A percentile compares a stretch with the other conserved stretches of the same genome.
Evolutionary conservation across 495 filamentous ascomycete species (phyloP).

Genomic region (Cercophora newfieldiana): DNA sequence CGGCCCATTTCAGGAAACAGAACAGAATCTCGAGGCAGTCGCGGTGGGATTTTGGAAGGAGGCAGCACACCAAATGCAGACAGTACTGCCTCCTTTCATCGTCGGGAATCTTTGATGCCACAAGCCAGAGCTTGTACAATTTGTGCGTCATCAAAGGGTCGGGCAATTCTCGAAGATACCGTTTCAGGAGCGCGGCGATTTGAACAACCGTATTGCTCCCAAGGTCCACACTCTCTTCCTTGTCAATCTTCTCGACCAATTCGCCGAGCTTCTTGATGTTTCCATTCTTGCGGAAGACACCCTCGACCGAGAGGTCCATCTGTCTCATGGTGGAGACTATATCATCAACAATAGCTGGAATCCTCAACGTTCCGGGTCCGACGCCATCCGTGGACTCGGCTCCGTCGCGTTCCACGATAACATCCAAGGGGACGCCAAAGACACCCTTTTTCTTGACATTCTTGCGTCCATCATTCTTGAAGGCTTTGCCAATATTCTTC

Average conservation of each 20-base stretch:
- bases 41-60: constrained; percentile 88
- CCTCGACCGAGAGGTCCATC: constrained; percentile 99
- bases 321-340: constrained; percentile 90
- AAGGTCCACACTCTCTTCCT: constrained; percentile 77
- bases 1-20: constrained; percentile 95
- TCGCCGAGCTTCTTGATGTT: constrained; percentile 91
- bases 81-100: constrained; percentile 79
- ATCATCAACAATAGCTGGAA: constrained; percentile 89
- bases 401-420: constrained; percentile 87
- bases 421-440: constrained; percentile 84
- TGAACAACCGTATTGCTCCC: constrained; percentile 85
- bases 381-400: constrained; percentile 95
- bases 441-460: constrained; percentile 86
- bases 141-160: constrained; percentile 96
- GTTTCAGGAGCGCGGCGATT: constrained; percentile 90
- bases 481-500: constrained; percentile 96
- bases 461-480: constrained; percentile 80
- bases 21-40: constrained; percentile 95
- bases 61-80: constrained; percentile 87
- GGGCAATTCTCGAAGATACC: constrained; percentile 91
- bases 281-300: constrained; percentile 98
- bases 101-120: constrained; percentile 86
- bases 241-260: constrained; percentile 77
- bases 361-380: constrained; percentile 82
- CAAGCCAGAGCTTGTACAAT: constrained; percentile 86